A percentile compares a stretch with the other conserved stretches of the same genome.
Conservation (phyloP, 768 basidiomycete species). For the Agrocybe praecox region DNA sequence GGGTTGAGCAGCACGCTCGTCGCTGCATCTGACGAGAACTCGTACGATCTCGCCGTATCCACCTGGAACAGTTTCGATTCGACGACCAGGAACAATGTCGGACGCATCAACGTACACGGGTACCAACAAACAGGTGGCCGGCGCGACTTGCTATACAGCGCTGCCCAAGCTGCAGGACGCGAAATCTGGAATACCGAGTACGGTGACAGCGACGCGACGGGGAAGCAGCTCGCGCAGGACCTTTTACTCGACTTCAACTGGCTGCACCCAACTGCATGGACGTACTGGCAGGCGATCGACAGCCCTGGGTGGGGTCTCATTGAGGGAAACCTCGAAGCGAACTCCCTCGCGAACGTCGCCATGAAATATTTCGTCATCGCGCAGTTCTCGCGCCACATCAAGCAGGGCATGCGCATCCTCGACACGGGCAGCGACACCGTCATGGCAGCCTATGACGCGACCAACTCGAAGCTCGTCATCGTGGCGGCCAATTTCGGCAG, state of each 20-base stretch:
- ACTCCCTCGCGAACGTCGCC: conserved; percentile 11
- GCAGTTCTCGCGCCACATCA: conserved; percentile 17
- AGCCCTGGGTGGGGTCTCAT: conserved; percentile 15
- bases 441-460: conserved; percentile 14
- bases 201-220: conserved; percentile 16
- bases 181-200: conserved; percentile 20
- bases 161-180: conserved; percentile 11
- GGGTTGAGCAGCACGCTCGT: conserved; percentile 13
- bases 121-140: conserved; percentile 16
- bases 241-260: conserved; percentile 18
- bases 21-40: conserved; percentile 15
- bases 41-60: conserved; percentile 14
- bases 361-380: conserved; percentile 17
- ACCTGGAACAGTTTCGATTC: conserved; percentile 19
- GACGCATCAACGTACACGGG: conserved; percentile 19
- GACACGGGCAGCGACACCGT: conserved; percentile 14
- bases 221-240: conserved; percentile 15
- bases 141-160: conserved; percentile 12
- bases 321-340: conserved; percentile 10
- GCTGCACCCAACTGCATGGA: conserved; percentile 19
- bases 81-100: conserved; percentile 10
- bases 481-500: conserved; percentile 16
- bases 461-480: conserved; percentile 11
- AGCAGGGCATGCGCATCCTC: conserved; percentile 18
- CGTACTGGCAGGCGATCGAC: conserved; percentile 20